Evolutionary conservation across 2,329 filamentous ascomycete genomes (phyloP), one percentile per base, ranked within the genome.

Genomic region (Monosporascus ibericus): DNA sequence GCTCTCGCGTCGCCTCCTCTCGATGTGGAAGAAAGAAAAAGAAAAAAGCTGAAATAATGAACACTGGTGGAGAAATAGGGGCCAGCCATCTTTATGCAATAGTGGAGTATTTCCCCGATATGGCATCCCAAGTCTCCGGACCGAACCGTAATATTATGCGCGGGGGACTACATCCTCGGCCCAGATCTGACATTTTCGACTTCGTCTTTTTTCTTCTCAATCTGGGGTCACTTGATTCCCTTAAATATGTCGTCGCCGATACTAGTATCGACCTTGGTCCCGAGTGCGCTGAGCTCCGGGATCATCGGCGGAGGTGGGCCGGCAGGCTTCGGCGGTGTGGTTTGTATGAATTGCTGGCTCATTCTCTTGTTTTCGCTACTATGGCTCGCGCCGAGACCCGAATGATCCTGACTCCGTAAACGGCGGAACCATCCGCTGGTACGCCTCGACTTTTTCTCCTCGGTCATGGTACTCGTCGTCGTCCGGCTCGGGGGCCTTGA

Each of bases 231-330:
- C 63, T 80, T 80, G 65, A 84, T 83, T 56, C 78, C 73, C 63
- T 81, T 82, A 66, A 84, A 84, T 36, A 84, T 68, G 55, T 83
- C 79, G 53, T 69, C 67, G 48, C 78, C 78, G 42, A 79, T 72
- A 47, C 66, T 62, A 24, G 72, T 67, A 47, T 76, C 75, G 48
- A 76, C 60, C 62, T 75, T 76, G 52, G 76, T 73, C 60, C 80
- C 73, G 51, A 82, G 70, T 48, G 76, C 73, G 60, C 68, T 72
- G 48, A 84, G 70, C 63, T 84, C 80, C 20, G 81, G 81, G 48
- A 84, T 83, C 78, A 78, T 82, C 24, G 81, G 81, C 38, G 81
- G 79, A 52, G 80, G 81, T 8, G 80, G 79, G 11, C 76, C 77
- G 37, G 65, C 57, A 6, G 71, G 66, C 55, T 74, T 75, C 61